phyloP scores from a whole-genome alignment of 2,329 filamentous ascomycete species.

The Epichloe gansuensis region DNA sequence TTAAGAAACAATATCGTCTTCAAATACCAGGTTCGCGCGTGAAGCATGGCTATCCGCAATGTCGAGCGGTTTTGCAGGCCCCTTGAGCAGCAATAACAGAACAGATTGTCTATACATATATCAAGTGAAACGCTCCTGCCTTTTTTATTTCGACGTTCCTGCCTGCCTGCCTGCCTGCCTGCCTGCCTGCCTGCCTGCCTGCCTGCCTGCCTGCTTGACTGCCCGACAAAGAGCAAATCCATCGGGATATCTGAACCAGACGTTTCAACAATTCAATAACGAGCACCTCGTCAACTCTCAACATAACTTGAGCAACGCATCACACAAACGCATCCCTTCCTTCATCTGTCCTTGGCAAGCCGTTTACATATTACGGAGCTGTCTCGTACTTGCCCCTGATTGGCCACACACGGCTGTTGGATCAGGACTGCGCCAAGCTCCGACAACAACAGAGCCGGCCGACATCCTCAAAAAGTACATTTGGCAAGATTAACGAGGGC shows the following conservation, averaged over 20 bases:
- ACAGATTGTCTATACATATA: not conserved
- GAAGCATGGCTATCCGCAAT: not conserved
- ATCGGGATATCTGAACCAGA: too few species aligned
- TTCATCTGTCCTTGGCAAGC: too few species aligned
- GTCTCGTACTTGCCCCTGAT: not conserved
- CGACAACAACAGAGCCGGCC: not conserved
- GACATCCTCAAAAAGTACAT: not conserved
- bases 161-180: not conserved
- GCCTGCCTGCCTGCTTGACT: too few species aligned
- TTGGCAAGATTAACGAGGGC: not conserved
- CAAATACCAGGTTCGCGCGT: not conserved
- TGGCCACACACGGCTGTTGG: not conserved
- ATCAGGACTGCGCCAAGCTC: not conserved
- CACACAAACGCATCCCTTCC: not conserved
- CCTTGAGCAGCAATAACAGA: not conserved
- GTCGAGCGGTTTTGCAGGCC: not conserved
- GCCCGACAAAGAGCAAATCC: too few species aligned
- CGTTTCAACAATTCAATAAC: too few species aligned
- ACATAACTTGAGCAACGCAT: not conserved
- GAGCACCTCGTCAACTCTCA: too few species aligned
- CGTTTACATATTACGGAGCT: too few species aligned
- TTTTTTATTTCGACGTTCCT: not conserved
- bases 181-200: too few species aligned
- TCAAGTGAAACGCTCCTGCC: constrained; percentile 2
- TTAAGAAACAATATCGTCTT: not conserved